Base-by-base conservation (phyloP, 345 rosid genomes). In the Gossypium thurberi region DNA sequence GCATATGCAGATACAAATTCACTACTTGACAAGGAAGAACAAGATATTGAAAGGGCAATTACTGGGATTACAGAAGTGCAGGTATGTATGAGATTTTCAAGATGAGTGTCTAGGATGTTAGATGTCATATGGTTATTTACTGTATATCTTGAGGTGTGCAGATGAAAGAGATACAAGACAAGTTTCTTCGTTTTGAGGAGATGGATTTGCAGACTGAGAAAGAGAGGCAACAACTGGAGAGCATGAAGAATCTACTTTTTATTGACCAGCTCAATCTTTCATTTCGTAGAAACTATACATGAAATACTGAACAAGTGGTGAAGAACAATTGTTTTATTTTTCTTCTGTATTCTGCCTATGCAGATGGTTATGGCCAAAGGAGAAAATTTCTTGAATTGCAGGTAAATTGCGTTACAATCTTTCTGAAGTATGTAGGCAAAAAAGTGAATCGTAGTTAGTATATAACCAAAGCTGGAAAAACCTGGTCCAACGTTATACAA, bases 141-240 rank as follows among this genome's bases (percentile, higher is more conserved):
- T 72, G 43, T 61, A 37, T 61, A 6, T 43, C 20, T 17, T 48
- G 11, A 48, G 59, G 55, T 73, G 61, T 69, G 78, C 89, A 95
- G 99, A 84, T 91, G 92, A 88, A 84, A 76, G 88, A 87, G 72
- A 88, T 90, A 40, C 87, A 85, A 65, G 87, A 88, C 48, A 95
- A 79, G 79, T 84, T 95, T 61, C 71, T 50, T 17, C 82, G 72
- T 51, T 92, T 95, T 56, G 98, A 92, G 87, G 88, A 87, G 82
- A 43, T 95, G 78, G 98, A 89, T 84, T 71, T 87, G 78, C 84
- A 81, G 79, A 85, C 91, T 88, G 99, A 95, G 89, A 86, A 87
- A 84, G 96, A 90, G 86, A 68, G 88, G 85, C 85, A 85, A 65
- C 97, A 89, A 74, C 50, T 90, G 79, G 98, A 92, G 78, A 87